Conservation (phyloP, 2,329 filamentous ascomycete species). For the Pezicula radicicola region DNA sequence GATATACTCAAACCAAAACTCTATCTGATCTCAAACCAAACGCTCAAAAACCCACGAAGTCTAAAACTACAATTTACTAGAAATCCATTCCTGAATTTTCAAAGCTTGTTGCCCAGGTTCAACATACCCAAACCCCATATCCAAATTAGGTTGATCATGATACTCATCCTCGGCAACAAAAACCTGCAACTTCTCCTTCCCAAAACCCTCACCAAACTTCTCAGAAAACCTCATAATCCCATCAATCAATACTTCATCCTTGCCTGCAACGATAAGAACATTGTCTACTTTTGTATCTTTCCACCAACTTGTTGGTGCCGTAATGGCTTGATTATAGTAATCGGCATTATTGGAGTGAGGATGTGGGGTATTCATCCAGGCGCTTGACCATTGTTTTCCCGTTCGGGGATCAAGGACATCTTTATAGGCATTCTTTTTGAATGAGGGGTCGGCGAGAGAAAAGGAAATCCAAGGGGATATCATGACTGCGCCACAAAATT, state of each 20-base stretch:
- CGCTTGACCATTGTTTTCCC: constrained; percentile 41
- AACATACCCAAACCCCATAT: constrained; percentile 18
- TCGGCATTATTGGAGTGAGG: constrained; percentile 31
- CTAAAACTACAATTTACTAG: constrained; percentile 13
- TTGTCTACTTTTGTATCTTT: constrained; percentile 41
- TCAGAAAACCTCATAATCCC: constrained; percentile 47
- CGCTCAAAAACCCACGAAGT: too few species aligned
- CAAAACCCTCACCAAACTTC: constrained; percentile 36
- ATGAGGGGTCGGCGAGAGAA: constrained; percentile 38
- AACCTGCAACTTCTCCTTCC: constrained; percentile 12
- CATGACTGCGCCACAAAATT: constrained; percentile 47
- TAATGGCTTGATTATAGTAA: constrained; percentile 50
- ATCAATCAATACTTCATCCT: constrained; percentile 53
- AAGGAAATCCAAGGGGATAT: constrained; percentile 58
- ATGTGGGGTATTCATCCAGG: constrained; percentile 39
- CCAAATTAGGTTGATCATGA: constrained; percentile 21
- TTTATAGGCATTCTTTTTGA: constrained; percentile 42
- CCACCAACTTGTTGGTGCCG: constrained; percentile 52
- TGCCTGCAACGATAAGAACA: constrained; percentile 51
- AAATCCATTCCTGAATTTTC: constrained; percentile 21
- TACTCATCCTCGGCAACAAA: constrained; percentile 19
- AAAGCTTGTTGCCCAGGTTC: constrained; percentile 17
- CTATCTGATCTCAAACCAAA: too few species aligned
- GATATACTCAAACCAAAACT: too few species aligned
- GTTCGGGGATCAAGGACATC: constrained; percentile 44